phyloP scores from a whole-genome alignment of 257 asterid genomes.

The Lycium barbarum region DNA sequence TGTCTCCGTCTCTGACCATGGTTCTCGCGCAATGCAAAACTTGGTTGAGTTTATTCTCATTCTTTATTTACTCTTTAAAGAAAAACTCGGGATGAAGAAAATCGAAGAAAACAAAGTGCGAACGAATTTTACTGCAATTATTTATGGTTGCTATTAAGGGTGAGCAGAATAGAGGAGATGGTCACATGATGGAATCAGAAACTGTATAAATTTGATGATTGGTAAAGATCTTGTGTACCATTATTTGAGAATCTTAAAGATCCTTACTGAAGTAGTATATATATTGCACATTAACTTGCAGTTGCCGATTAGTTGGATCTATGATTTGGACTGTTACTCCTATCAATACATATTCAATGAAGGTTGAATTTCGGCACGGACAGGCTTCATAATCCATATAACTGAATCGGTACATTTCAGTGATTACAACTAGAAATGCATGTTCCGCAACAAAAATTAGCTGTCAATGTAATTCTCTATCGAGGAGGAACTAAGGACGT shows the following conservation, averaged over 20 bases:
- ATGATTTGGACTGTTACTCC: neutral
- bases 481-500: too few relatives aligned
- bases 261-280: neutral
- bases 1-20: too few relatives aligned
- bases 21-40: too few relatives aligned
- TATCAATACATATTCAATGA: neutral
- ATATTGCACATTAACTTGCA: neutral
- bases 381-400: slow-evolving; percentile 1
- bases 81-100: neutral
- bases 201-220: neutral
- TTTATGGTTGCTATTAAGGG: neutral
- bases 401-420: slow-evolving; percentile 5
- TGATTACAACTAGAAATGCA: neutral
- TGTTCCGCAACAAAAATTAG: neutral
- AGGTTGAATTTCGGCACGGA: neutral
- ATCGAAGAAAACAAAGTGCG: neutral
- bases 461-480: neutral
- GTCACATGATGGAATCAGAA: slow-evolving; percentile 20
- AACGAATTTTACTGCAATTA: neutral
- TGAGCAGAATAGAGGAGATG: neutral
- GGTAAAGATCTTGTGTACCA: slow-evolving; percentile 4
- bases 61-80: neutral
- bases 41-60: neutral
- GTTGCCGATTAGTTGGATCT: slow-evolving; percentile 12
- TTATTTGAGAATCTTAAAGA: slow-evolving; percentile 11